A percentile compares a stretch with the other conserved stretches of the same genome.
Conservation (phyloP, 192 early-diverging fungal species). For the Linnemannia schmuckeri region DNA sequence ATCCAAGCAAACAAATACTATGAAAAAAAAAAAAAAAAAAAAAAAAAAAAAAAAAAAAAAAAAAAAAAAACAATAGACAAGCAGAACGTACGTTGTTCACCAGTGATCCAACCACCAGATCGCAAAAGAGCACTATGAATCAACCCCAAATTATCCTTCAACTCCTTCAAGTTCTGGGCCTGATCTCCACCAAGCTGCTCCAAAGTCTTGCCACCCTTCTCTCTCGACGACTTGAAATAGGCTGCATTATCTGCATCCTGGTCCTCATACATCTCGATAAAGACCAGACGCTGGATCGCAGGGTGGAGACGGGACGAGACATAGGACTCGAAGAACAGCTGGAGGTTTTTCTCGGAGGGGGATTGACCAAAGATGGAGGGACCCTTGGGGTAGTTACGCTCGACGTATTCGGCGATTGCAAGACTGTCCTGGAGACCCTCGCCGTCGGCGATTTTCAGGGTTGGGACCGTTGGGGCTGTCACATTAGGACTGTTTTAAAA, state of each 20-base stretch:
- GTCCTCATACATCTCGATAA: slow-evolving; percentile 24
- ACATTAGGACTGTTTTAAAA: slow-evolving; percentile 8
- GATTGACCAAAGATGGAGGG: slow-evolving; percentile 54
- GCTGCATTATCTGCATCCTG: slow-evolving; percentile 10
- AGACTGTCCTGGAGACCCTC: slow-evolving; percentile 62
- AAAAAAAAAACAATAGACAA: neutral
- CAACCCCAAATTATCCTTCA: slow-evolving; percentile 30
- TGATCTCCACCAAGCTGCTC: slow-evolving; percentile 36
- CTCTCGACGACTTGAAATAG: slow-evolving; percentile 47
- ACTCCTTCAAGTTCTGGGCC: slow-evolving; percentile 1
- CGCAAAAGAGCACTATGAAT: slow-evolving; percentile 23
- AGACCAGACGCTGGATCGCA: slow-evolving; percentile 33
- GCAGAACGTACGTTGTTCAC: slow-evolving; percentile 46
- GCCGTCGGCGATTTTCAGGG: slow-evolving; percentile 29
- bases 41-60: too few relatives aligned
- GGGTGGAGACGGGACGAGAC: slow-evolving; percentile 23
- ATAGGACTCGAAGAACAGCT: slow-evolving; percentile 57
- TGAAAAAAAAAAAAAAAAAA: neutral
- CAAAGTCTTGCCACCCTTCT: slow-evolving; percentile 35
- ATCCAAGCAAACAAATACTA: too few relatives aligned
- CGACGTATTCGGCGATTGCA: slow-evolving; percentile 67
- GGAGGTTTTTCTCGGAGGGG: slow-evolving; percentile 28
- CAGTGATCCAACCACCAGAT: slow-evolving; percentile 35
- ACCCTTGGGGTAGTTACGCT: slow-evolving; percentile 61
- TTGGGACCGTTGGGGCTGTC: slow-evolving; percentile 51